Base-by-base conservation (phyloP, 2,329 filamentous ascomycete genomes). In the Tolypocladium sp. region DNA sequence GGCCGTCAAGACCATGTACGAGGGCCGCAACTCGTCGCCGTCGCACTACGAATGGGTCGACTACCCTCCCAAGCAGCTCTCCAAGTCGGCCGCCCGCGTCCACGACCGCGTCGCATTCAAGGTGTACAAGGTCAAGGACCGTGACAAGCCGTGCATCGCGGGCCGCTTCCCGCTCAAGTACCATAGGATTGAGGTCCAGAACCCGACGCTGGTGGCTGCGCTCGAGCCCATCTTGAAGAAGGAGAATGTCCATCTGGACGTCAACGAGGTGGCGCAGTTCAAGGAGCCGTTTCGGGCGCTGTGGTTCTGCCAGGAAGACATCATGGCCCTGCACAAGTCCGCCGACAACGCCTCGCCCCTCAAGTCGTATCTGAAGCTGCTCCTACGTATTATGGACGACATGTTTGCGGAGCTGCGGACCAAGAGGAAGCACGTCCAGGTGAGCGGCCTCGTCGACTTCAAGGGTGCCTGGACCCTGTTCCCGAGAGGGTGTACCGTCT, bases 111-210 rank as follows among this genome's bases (percentile, higher is more conserved):
- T 74, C 17, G 76, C 77, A 59, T 76, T 80, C 69, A 76, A 73
- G 61, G 67, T 79, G 25, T 79, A 71, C 74, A 79, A 78, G 70
- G 63, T 76, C 69, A 78, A 77, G 63, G 76, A 80, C 63, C 60
- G 60, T 33, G 65, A 65, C 12, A 78, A 79, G 68, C 69, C 72
- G 4, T 68, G 72, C 58, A 69, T 79, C 42, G 69, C 63, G 0
- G 76, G 76, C 30, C 66, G 67, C n/a, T 73, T 68, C 40, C 67
- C 71, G 13, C 67, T 79, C 58, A 75, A 74, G 55, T 73, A 73
- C 59, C 71, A 77, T 65, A 66, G 64, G 62, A 68, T 81, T 46
- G 70, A 75, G 57, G 62, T 80, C 9, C 77, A 79, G 63, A 80
- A 77, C 62, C 71, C 70, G 1, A 57, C 70, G 5, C 68, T 81